A percentile compares a stretch with the other conserved stretches of the same genome.
These are phyloP conservation scores for Cryptosporidium sp. DNA, from an alignment of 169 alveolate species.

Conservation along the genomic window DNA sequence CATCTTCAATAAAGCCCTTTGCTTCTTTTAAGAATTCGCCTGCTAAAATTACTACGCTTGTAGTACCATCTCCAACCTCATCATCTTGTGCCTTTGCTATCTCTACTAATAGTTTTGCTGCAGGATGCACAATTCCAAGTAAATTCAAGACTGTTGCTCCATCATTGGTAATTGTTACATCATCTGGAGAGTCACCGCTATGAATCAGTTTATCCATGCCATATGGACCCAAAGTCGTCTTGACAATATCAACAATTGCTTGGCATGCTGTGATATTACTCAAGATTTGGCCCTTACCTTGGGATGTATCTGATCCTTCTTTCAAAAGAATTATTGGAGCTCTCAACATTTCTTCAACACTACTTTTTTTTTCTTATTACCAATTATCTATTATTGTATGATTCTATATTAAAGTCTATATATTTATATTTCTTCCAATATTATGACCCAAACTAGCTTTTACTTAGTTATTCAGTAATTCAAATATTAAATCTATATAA, in stretches of 20 bases:
- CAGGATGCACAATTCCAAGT: conserved; percentile 97
- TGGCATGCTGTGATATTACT: conserved; percentile 96
- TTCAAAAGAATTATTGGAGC: conserved; percentile 92
- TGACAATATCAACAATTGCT: conserved; percentile 93
- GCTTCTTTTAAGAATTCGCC: conserved; percentile 96
- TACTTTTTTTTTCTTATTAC: neutral
- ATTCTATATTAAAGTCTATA: neutral
- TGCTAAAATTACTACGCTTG: conserved; percentile 95
- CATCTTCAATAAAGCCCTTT: conserved; percentile 94
- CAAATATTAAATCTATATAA: too few relatives aligned
- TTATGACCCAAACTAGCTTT: neutral
- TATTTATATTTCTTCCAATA: too few relatives aligned
- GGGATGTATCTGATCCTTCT: conserved; percentile 97
- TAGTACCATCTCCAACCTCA: conserved; percentile 96
- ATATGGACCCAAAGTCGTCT: conserved; percentile 96
- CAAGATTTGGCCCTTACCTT: conserved; percentile 95
- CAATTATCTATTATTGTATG: neutral
- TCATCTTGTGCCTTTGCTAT: conserved; percentile 97
- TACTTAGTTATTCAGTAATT: neutral
- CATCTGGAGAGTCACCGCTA: conserved; percentile 83
- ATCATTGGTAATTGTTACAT: conserved; percentile 96
- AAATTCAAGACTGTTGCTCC: conserved; percentile 98
- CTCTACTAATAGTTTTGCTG: conserved; percentile 96
- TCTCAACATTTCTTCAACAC: conserved; percentile 50
- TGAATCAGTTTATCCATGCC: conserved; percentile 99